These are phyloP conservation scores for Hypericum perforatum DNA, from an alignment of 345 rosid genomes.

Conservation along the genomic window DNA sequence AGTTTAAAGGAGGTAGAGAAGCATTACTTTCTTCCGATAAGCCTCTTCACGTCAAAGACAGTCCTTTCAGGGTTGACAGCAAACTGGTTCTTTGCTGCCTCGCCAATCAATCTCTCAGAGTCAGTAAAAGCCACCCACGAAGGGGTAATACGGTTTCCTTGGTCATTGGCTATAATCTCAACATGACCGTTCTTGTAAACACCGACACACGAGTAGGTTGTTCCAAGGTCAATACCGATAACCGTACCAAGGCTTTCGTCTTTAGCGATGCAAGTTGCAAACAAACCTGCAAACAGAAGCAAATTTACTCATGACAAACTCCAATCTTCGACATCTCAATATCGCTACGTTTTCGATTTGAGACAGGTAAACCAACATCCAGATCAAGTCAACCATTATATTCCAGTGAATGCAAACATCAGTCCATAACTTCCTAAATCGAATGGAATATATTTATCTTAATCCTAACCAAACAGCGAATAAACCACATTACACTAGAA, in stretches of 20 bases:
- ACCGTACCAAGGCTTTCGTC: slow-evolving; percentile 16
- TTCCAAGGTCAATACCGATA: slow-evolving; percentile 13
- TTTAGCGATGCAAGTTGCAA: slow-evolving; percentile 16
- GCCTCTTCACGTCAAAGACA: slow-evolving; percentile 22
- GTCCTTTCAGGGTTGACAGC: slow-evolving; percentile 19
- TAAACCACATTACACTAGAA: too few species aligned
- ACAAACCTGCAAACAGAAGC: neutral
- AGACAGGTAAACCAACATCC: too few species aligned
- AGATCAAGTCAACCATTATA: too few species aligned
- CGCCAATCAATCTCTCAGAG: slow-evolving; percentile 18
- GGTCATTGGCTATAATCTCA: slow-evolving; percentile 24
- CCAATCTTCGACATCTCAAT: too few species aligned
- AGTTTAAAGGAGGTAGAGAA: too few species aligned
- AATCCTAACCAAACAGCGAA: too few species aligned
- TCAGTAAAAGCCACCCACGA: slow-evolving; percentile 24
- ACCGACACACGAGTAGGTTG: slow-evolving; percentile 22
- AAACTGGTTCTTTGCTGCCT: slow-evolving; percentile 20
- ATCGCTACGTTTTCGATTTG: too few species aligned
- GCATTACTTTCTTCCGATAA: slow-evolving; percentile 21
- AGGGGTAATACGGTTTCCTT: slow-evolving; percentile 22
- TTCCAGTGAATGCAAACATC: too few species aligned
- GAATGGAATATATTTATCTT: too few species aligned
- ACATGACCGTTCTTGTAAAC: slow-evolving; percentile 16
- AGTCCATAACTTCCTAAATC: too few species aligned
- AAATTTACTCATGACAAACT: too few species aligned